phyloP scores from a whole-genome alignment of 352 stramenopile species.

The Pythium plurisporium region DNA sequence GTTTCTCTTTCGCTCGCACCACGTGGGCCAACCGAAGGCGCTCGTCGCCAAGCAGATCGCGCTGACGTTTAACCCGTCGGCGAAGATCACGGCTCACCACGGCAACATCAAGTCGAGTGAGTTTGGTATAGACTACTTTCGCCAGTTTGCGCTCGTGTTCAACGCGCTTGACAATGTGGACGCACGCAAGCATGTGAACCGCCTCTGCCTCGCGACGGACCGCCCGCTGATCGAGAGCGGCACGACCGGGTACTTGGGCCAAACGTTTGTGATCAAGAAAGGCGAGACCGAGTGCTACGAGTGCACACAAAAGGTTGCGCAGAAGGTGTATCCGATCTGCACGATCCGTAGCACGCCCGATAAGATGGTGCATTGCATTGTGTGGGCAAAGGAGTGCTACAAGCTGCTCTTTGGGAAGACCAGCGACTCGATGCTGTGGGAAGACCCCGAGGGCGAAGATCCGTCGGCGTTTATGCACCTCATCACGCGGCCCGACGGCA shows the following conservation, averaged over 20 bases:
- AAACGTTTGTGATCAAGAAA: constrained; percentile 98
- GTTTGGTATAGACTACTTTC: constrained; percentile 94
- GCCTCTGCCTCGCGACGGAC: constrained; percentile 92
- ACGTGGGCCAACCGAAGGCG: constrained; percentile 98
- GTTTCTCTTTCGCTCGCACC: constrained; percentile 97
- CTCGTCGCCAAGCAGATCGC: constrained; percentile 79
- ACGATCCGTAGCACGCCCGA: constrained; percentile 98
- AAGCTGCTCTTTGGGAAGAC: constrained; percentile 85
- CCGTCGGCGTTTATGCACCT: constrained; percentile 84
- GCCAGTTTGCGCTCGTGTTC: constrained; percentile 96
- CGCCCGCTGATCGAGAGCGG: constrained; percentile 95
- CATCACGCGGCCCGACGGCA: constrained; percentile 40
- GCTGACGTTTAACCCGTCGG: constrained; percentile 84
- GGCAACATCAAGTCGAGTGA: constrained; percentile 95
- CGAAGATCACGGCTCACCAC: constrained; percentile 92
- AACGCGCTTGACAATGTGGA: constrained; percentile 99
- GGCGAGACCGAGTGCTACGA: constrained; percentile 98
- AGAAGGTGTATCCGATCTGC: constrained; percentile 99
- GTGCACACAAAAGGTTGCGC: constrained; percentile 92
- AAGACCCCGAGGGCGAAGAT: constrained; percentile 73
- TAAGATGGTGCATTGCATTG: constrained; percentile 99
- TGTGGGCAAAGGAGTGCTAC: constrained; percentile 95
- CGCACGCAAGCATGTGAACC: constrained; percentile 98
- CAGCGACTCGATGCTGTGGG: constrained; percentile 95
- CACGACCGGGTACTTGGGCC: constrained; percentile 97